Base-by-base conservation (phyloP, 2,329 filamentous ascomycete species). In the Gaeumannomyces sp. region DNA sequence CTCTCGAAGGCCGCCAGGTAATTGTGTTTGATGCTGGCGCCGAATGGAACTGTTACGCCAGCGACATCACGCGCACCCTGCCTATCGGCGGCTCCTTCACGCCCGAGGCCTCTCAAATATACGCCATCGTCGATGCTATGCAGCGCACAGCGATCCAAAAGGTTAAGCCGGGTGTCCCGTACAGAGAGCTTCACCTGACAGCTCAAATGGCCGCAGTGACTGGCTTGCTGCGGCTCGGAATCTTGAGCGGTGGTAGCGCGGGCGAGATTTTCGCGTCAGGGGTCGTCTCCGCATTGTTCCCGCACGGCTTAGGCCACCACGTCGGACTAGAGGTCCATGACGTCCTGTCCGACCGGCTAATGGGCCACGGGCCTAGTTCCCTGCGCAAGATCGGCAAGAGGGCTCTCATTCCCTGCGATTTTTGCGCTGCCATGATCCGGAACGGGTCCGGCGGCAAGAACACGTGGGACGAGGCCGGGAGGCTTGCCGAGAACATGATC, bases 31-130 rank as follows among this genome's bases (percentile, higher is more conserved):
- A 99, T 73, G 93, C 94, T 1, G 93, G 92, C 2, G 90, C 88
- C 69, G 94, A 98, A 76, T 96, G 88, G 77, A 79, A 87, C 61
- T 89, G 90, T 70, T 98, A 99, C 74, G 92, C 92, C 35, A 91
- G 90, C 65, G 94, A 98, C 75, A 87, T 98, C 33, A 98, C 95
- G 0, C 86, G 94, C 53, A 95, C 93, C 0, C 87, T 97, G 69
- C 94, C 94, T 5, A 78, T 97, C 28, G 38, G 35, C 4, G 90
- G 91, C 7, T 27, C 25, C 14, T 96, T 92, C 70, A 85, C 86
- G 0, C 75, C 81, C 19, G 89, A 94, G 73, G 88, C 89, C 0
- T 83, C 84, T 61, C 83, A 85, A 13, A 88, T 97, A 63, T 93
- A 97, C 74, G 81, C 85, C 60, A 81, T 95, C 31, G 93, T 97